phyloP scores from a whole-genome alignment of 2,329 filamentous ascomycete genomes.

The Leptosphaerulina australis region DNA sequence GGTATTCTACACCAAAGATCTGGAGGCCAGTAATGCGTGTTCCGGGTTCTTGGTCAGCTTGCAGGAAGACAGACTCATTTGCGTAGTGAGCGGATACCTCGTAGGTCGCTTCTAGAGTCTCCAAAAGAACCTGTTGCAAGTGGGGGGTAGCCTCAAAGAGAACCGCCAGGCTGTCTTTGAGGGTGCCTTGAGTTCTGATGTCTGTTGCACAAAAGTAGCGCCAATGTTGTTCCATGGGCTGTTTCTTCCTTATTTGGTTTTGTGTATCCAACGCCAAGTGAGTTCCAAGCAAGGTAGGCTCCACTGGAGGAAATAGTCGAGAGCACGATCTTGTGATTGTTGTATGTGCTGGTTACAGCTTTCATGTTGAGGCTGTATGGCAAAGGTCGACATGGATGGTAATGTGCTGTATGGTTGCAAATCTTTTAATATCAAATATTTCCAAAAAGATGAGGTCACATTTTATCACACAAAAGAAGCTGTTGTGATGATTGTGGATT shows the following conservation, averaged over 20 bases:
- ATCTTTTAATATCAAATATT: not conserved
- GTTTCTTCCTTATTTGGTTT: conserved; percentile 44
- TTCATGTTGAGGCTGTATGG: not conserved
- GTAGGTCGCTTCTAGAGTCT: conserved; percentile 38
- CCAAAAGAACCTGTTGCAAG: conserved; percentile 48
- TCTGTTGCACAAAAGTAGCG: conserved; percentile 49
- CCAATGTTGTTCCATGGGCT: conserved; percentile 46
- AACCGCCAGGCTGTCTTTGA: conserved; percentile 25
- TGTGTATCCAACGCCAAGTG: conserved; percentile 42
- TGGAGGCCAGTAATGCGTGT: conserved; percentile 48
- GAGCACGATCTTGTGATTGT: conserved; percentile 20
- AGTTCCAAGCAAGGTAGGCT: conserved; percentile 38
- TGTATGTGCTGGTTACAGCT: no score
- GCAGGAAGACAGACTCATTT: conserved; percentile 45
- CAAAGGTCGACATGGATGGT: not conserved
- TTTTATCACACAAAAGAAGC: not conserved
- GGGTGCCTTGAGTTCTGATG: conserved; percentile 41
- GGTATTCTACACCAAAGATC: conserved; percentile 45
- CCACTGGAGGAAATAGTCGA: conserved; percentile 30
- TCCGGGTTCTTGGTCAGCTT: conserved; percentile 44
- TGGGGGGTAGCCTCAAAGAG: conserved; percentile 33
- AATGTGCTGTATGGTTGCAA: not conserved
- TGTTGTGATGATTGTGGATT: no score
- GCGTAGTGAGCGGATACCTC: conserved; percentile 48
- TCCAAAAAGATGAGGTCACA: not conserved